These are phyloP conservation scores for Anacardium occidentale DNA, from an alignment of 345 rosid genomes.

Conservation along the genomic window DNA sequence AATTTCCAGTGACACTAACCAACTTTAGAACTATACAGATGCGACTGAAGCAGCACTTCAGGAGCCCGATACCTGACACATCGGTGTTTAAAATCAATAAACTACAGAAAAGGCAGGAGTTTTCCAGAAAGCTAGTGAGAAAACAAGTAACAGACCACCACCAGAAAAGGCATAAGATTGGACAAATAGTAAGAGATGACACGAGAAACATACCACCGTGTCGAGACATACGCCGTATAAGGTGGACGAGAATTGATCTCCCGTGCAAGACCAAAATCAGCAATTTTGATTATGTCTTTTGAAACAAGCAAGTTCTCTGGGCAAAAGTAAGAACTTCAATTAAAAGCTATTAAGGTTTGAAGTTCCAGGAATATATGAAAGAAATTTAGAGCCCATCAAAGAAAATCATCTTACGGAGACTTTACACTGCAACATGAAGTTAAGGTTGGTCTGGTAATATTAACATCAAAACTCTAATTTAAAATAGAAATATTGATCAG, in stretches of 20 bases:
- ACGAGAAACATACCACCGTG: constrained; percentile 72
- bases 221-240: constrained; percentile 84
- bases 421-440: not conserved
- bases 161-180: not conserved
- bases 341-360: not conserved
- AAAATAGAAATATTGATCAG: not conserved
- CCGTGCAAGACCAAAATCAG: constrained; percentile 97
- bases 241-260: constrained; percentile 86
- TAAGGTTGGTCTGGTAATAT: too few relatives aligned
- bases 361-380: not conserved
- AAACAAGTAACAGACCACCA: constrained; percentile 42
- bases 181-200: constrained; percentile 4
- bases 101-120: not conserved
- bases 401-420: not conserved
- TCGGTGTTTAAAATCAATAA: not conserved
- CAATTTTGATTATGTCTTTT: constrained; percentile 74
- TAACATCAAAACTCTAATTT: too few relatives aligned
- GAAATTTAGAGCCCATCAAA: too few relatives aligned
- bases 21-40: constrained; percentile 71
- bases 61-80: constrained; percentile 96
- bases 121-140: constrained; percentile 2
- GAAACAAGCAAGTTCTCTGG: constrained; percentile 83
- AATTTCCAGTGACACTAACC: constrained; percentile 48
- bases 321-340: constrained; percentile 1
- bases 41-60: constrained; percentile 88